A percentile compares a stretch with the other conserved stretches of the same genome.
phyloP scores from a whole-genome alignment of 345 rosid genomes.

The Geranium rotundifolium region DNA sequence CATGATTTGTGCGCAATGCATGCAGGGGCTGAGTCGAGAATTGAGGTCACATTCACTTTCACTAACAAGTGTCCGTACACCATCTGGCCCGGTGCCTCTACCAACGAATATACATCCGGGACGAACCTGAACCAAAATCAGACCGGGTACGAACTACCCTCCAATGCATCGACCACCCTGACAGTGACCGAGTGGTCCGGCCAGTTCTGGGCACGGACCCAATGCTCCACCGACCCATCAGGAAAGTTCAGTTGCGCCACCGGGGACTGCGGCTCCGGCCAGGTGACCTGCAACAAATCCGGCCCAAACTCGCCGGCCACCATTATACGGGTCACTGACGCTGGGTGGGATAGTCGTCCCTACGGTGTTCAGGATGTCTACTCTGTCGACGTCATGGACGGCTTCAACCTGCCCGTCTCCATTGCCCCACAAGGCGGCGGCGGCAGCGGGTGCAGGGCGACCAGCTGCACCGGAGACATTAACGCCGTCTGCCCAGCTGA shows the following conservation, averaged over 20 bases:
- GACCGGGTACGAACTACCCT: constrained; percentile 20
- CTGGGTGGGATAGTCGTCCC: too few relatives aligned
- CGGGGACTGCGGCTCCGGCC: constrained; percentile 28
- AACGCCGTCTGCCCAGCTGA: constrained; percentile 21
- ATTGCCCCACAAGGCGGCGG: constrained; percentile 23
- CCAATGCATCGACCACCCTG: constrained; percentile 3
- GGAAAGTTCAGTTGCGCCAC: constrained; percentile 23
- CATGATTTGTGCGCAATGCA: too few relatives aligned
- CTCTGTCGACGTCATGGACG: constrained; percentile 32
- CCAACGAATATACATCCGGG: too few relatives aligned
- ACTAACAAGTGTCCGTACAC: too few relatives aligned
- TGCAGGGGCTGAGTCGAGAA: too few relatives aligned
- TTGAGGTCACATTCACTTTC: too few relatives aligned
- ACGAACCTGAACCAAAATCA: too few relatives aligned
- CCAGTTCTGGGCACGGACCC: constrained; percentile 29
- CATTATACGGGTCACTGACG: too few relatives aligned
- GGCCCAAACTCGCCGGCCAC: constrained; percentile 24
- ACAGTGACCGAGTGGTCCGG: constrained; percentile 18
- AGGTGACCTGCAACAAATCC: constrained; percentile 16
- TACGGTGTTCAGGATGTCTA: constrained; percentile 18
- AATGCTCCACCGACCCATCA: constrained; percentile 11
- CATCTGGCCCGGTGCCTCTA: too few relatives aligned
- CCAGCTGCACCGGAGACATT: constrained; percentile 20
- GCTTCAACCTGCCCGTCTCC: constrained; percentile 27
- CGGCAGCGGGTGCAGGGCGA: constrained; percentile 3